phyloP scores from a whole-genome alignment of 2,329 filamentous ascomycete genomes.

The Scytalidium lignicola region DNA sequence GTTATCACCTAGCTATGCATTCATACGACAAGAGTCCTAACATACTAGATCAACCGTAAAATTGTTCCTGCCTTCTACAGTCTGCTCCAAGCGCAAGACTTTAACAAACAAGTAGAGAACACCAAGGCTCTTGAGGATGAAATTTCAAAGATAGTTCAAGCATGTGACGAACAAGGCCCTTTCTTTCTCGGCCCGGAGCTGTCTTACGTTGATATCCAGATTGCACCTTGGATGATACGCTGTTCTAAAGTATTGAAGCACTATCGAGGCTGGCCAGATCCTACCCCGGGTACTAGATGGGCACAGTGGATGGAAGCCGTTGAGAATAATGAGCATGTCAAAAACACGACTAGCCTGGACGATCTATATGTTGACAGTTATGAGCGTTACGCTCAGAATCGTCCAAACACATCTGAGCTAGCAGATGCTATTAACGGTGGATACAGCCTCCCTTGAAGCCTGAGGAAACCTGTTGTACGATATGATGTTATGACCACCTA shows the following conservation, averaged over 20 bases:
- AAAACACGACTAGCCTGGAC: slow-evolving; percentile 32
- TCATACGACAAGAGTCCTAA: slow-evolving; percentile 5
- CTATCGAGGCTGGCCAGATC: slow-evolving; percentile 33
- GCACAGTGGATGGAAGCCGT: slow-evolving; percentile 32
- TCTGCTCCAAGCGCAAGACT: slow-evolving; percentile 61
- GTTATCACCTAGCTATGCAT: slow-evolving; percentile 19
- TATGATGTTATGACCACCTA: neutral
- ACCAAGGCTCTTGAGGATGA: slow-evolving; percentile 59
- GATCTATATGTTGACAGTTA: slow-evolving; percentile 65
- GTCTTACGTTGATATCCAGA: slow-evolving; percentile 33
- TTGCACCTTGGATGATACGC: slow-evolving; percentile 36
- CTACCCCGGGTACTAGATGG: slow-evolving; percentile 29
- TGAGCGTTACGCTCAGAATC: slow-evolving; percentile 61
- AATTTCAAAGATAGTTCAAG: slow-evolving; percentile 44
- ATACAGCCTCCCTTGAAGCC: slow-evolving; percentile 41
- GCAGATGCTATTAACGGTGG: slow-evolving; percentile 56
- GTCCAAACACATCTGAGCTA: slow-evolving; percentile 51
- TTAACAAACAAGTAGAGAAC: slow-evolving; percentile 49
- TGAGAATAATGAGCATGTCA: slow-evolving; percentile 31
- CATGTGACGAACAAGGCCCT: slow-evolving; percentile 26
- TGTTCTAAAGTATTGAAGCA: slow-evolving; percentile 31
- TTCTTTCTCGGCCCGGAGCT: slow-evolving; percentile 30
- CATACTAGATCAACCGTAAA: slow-evolving; percentile 61
- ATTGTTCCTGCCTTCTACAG: slow-evolving; percentile 74
- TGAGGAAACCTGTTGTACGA: slow-evolving; percentile 5